Conservation (phyloP, 2,329 filamentous ascomycete genomes). For the Acephala macrosclerotiorum region DNA sequence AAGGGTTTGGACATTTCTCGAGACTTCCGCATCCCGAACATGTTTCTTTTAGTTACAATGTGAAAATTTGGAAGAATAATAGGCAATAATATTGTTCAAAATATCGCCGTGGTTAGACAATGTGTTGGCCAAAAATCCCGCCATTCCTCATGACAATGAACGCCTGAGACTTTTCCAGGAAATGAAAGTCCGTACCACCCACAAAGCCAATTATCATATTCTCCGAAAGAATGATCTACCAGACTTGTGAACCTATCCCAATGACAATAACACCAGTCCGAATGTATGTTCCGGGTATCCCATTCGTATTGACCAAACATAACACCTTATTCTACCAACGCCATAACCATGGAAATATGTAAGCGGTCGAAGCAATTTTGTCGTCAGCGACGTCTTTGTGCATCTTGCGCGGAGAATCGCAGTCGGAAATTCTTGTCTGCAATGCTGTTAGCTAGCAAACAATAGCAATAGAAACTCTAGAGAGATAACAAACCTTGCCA, state of each 20-base stretch:
- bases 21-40: neutral
- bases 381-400: conserved; percentile 39
- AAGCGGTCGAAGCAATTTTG: neutral
- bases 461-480: neutral
- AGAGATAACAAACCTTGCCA: conserved; percentile 41
- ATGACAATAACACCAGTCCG: neutral
- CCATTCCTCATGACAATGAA: no score
- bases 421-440: conserved; percentile 49
- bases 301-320: neutral
- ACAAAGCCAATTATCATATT: neutral
- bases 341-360: neutral
- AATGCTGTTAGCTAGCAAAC: conserved; percentile 22
- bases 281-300: neutral
- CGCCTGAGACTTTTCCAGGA: neutral
- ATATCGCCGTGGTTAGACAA: neutral
- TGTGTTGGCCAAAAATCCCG: neutral
- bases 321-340: neutral
- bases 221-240: neutral
- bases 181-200: neutral
- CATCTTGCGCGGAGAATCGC: conserved; percentile 46
- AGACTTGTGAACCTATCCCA: neutral
- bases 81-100: neutral
- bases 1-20: neutral
- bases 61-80: neutral
- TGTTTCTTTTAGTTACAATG: no score